Evolutionary conservation across 2,329 filamentous ascomycete species (phyloP).

Genomic region (Rutstroemia sp.): DNA sequence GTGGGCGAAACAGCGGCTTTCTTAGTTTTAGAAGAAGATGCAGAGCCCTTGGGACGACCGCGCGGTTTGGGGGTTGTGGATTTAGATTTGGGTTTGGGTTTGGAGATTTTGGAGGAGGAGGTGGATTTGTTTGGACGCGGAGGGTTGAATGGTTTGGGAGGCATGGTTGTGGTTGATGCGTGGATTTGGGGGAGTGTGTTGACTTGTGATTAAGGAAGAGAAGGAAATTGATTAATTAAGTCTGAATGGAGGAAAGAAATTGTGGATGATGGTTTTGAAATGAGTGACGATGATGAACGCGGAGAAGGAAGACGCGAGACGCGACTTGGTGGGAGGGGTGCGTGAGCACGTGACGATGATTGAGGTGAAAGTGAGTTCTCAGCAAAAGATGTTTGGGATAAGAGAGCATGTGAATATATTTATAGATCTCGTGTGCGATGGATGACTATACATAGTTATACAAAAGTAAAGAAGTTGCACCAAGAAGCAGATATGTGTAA

Average conservation of each 20-base stretch:
- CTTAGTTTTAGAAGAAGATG: not conserved
- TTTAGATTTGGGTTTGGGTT: not conserved
- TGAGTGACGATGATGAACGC: not conserved
- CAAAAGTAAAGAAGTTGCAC: too few relatives aligned
- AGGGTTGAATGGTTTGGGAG: slow-evolving; percentile 28
- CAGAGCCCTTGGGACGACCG: slow-evolving; percentile 12
- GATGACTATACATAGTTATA: too few relatives aligned
- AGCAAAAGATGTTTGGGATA: too few relatives aligned
- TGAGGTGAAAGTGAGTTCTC: too few relatives aligned
- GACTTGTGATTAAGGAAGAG: not conserved
- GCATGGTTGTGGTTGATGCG: slow-evolving; percentile 15
- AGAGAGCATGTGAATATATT: too few relatives aligned
- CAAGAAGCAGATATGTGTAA: too few relatives aligned
- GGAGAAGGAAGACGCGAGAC: too few relatives aligned
- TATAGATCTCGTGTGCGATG: too few relatives aligned
- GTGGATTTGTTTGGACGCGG: slow-evolving; percentile 19
- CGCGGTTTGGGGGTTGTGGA: slow-evolving; percentile 4
- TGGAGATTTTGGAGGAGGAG: not conserved
- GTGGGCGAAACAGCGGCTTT: not conserved
- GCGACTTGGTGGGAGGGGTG: too few relatives aligned
- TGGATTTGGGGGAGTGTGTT: not conserved
- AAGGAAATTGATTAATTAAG: not conserved
- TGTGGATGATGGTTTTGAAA: not conserved
- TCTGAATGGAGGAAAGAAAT: not conserved
- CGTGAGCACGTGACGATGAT: too few relatives aligned